Evolutionary conservation across 345 rosid species (phyloP), one percentile per base, ranked within the genome.

Genomic region (Lepidium aucheri): DNA sequence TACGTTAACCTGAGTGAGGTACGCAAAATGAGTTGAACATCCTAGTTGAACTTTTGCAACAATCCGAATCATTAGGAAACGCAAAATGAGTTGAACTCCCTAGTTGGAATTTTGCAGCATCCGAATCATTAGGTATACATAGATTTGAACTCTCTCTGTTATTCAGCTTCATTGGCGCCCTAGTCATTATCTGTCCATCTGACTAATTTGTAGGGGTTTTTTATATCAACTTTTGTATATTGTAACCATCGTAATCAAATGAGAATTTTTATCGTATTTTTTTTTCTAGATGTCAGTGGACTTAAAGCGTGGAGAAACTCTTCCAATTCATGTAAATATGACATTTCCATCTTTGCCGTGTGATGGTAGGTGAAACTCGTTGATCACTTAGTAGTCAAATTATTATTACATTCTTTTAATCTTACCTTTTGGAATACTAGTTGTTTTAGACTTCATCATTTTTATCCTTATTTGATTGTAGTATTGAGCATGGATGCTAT

Each of bases 401-500:
- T n/a, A 14, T 22, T 43, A 9, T 63, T 20, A 32, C 7, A 0
- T 46, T 52, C 36, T 24, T 32, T 42, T n/a, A 38, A 36, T 26
- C 17, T 11, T 5, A 10, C 22, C 15, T 49, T 53, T 22, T 8
- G 2, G 12, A 42, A 59, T 52, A 22, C 18, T 35, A 32, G 20
- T 44, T 6, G 38, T n/a, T 35, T 11, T 40, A 46, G 13, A 55
- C 54, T 67, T 41, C 7, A 10, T 63, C 73, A 54, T 50, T 28
- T 28, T 68, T 34, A 8, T 38, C 41, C n/a, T 16, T 43, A 3
- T 68, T 22, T 66, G 24, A 50, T 56, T 77, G 70, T 81, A 95
- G 99, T 91, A 17, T 63, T 91, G 78, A 95, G 99, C 59, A 79
- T 95, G 57, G 99, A 95, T 78, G 99, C 99, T 63, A 91, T 91